phyloP scores from a whole-genome alignment of 2,329 filamentous ascomycete genomes.

The Meredithiella fracta region DNA sequence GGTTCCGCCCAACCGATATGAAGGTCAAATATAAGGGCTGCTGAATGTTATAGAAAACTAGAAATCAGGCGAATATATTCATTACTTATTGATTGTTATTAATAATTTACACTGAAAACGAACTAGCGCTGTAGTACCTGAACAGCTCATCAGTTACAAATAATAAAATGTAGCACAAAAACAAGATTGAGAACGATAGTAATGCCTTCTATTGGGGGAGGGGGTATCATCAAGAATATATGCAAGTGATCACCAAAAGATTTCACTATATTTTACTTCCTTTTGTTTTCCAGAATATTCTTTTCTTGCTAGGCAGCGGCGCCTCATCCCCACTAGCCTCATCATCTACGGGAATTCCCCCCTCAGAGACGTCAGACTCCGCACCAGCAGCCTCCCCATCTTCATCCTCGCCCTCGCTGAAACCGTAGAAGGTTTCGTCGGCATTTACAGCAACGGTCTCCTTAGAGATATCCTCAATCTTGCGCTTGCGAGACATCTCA shows the following conservation, averaged over 20 bases:
- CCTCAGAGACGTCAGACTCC: neutral
- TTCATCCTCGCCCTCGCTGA: slow-evolving; percentile 26
- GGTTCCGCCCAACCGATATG: too few species aligned
- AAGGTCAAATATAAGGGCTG: too few species aligned
- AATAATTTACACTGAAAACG: too few species aligned
- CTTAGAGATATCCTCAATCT: slow-evolving; percentile 32
- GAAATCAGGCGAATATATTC: too few species aligned
- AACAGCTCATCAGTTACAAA: too few species aligned
- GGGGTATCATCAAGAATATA: too few species aligned
- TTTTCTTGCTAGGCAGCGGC: neutral
- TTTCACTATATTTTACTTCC: slow-evolving; percentile 5
- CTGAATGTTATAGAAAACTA: too few species aligned
- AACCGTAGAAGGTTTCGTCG: slow-evolving; percentile 31
- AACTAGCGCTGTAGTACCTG: too few species aligned
- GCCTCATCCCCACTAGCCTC: slow-evolving; percentile 9
- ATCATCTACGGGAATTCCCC: slow-evolving; percentile 1
- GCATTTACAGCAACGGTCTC: slow-evolving; percentile 22
- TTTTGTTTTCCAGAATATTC: neutral
- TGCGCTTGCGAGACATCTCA: slow-evolving; percentile 75
- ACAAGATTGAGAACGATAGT: too few species aligned
- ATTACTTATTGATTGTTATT: too few species aligned
- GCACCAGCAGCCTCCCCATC: slow-evolving; percentile 20
- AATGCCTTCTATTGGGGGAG: too few species aligned
- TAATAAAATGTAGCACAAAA: too few species aligned
- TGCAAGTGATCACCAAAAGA: neutral